phyloP scores from a whole-genome alignment of 306 rosid species.

The Acacia acuminata region DNA sequence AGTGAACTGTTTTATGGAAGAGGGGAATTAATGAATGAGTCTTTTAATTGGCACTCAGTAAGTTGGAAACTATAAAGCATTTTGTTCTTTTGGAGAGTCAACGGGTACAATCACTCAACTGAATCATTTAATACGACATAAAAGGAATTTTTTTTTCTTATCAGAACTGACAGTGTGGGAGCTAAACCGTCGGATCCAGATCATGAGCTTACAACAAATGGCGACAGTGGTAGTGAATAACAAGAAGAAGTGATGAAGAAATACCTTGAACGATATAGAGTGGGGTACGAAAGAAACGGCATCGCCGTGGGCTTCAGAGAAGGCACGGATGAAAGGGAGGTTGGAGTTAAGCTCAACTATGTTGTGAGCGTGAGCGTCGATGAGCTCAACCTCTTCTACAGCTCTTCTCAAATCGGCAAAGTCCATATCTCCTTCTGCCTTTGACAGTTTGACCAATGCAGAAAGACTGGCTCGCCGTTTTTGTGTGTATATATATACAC shows the following conservation, averaged over 20 bases:
- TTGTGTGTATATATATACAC: no score
- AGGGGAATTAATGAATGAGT: no score
- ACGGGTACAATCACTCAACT: not conserved
- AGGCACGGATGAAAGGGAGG: constrained; percentile 59
- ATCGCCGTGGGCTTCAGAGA: constrained; percentile 71
- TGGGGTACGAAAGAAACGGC: constrained; percentile 55
- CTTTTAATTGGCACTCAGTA: no score
- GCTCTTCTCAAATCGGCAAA: constrained; percentile 58
- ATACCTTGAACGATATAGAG: constrained; percentile 80
- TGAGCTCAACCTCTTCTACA: constrained; percentile 65
- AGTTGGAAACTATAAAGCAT: no score
- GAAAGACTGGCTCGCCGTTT: not conserved
- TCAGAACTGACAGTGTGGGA: not conserved
- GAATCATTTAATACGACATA: not conserved
- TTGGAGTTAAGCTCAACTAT: constrained; percentile 64
- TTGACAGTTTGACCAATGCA: not conserved
- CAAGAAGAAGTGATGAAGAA: not conserved
- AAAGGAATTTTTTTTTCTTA: not conserved
- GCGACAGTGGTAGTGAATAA: no score
- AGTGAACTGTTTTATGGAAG: no score
- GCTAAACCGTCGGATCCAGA: not conserved
- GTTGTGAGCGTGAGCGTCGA: constrained; percentile 92
- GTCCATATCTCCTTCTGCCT: constrained; percentile 51
- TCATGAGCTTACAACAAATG: not conserved
- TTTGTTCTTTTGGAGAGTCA: not conserved